These are phyloP conservation scores for Lantana camara DNA, from an alignment of 257 asterid species.

Conservation along the genomic window DNA sequence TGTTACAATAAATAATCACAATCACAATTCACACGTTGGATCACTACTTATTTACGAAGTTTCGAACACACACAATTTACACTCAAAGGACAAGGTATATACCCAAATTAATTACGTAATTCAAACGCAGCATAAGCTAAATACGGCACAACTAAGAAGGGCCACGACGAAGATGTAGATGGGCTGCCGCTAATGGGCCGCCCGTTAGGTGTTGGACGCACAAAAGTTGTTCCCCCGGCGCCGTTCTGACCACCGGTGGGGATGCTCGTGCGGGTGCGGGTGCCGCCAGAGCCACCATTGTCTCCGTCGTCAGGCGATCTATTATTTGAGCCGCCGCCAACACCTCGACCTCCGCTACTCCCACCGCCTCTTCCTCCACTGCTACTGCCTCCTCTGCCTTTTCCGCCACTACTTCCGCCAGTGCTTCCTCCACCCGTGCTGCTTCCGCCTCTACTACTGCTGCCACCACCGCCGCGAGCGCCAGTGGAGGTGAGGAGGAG, in stretches of 20 bases:
- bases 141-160: constrained; percentile 16
- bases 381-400: constrained; percentile 16
- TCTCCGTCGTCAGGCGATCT: no score
- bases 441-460: no score
- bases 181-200: constrained; percentile 26
- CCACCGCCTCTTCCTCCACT: background rate
- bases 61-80: no score
- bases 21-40: no score
- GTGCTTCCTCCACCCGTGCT: background rate
- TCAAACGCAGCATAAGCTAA: constrained; percentile 18
- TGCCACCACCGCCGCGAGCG: constrained; percentile 32
- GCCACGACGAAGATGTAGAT: constrained; percentile 19
- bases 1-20: no score
- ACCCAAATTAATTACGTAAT: no score
- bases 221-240: no score
- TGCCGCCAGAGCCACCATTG: background rate
- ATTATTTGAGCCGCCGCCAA: constrained; percentile 8
- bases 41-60: no score
- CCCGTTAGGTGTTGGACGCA: constrained; percentile 13
- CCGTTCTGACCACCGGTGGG: no score
- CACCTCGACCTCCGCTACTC: background rate
- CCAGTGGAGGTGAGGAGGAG: constrained; percentile 42
- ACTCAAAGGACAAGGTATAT: no score
- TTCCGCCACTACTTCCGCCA: constrained; percentile 9
- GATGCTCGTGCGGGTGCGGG: background rate